Conservation (phyloP, 257 asterid species). For the Oldenlandia corymbosa region DNA sequence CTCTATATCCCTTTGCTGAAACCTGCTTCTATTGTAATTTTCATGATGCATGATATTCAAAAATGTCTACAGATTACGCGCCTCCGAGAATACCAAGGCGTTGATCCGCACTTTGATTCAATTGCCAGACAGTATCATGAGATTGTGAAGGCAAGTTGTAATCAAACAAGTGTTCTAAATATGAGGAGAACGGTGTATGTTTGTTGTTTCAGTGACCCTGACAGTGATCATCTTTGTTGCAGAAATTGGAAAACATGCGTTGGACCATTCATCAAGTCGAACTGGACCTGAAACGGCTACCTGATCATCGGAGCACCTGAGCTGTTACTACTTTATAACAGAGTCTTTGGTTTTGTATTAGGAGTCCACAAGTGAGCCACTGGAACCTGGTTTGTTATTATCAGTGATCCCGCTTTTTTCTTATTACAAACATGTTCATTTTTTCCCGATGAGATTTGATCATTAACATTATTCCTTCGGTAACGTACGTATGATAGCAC, state of each 20-base stretch:
- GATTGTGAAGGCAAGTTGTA: slow-evolving; percentile 68
- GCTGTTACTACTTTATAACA: neutral
- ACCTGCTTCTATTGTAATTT: neutral
- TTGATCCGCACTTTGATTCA: slow-evolving; percentile 91
- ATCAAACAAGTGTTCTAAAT: neutral
- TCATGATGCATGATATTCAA: neutral
- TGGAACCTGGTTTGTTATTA: neutral
- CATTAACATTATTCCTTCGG: too few relatives aligned
- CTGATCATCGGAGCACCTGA: slow-evolving; percentile 52
- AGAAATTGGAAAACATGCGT: slow-evolving; percentile 90
- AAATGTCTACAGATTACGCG: slow-evolving; percentile 54
- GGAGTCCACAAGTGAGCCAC: neutral
- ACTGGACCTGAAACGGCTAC: slow-evolving; percentile 83
- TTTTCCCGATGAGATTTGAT: too few relatives aligned
- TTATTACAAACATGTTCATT: too few relatives aligned
- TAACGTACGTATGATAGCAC: too few relatives aligned
- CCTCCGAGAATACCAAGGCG: slow-evolving; percentile 96
- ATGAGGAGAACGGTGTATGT: neutral
- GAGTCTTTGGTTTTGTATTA: neutral
- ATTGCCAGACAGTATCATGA: slow-evolving; percentile 97
- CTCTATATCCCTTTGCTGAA: neutral
- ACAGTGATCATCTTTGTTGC: slow-evolving; percentile 21
- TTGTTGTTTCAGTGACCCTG: neutral
- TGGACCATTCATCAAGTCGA: slow-evolving; percentile 99
- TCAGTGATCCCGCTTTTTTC: too few relatives aligned